Base-by-base conservation (phyloP, 352 stramenopile species). In the Phytophthora fragariae region DNA sequence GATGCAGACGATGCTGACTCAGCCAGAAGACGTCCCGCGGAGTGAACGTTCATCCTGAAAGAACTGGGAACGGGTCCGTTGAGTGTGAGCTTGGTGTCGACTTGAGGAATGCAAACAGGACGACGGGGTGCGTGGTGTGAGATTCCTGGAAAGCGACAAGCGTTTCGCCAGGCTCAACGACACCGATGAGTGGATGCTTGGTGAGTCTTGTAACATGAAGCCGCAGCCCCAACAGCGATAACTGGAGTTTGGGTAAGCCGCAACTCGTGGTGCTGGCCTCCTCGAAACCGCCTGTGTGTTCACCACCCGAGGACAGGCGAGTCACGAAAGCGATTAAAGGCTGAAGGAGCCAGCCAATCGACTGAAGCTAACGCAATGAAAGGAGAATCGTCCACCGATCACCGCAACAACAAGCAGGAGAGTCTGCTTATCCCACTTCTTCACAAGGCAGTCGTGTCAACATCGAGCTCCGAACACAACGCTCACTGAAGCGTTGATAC, bases 41-140 rank as follows among this genome's bases (percentile, higher is more conserved):
- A 4, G 29, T 8, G 29, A 49, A 17, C 33, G 21, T 27, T 62
- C 35, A 65, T 65, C 17, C 3, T 19, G n/a, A 12, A 29, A 52
- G 44, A 53, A 29, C 50, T 11, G 37, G 12, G 17, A 9, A 2
- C 29, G 39, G 5, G 19, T 60, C 35, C 10, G 41, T 63, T 69
- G 56, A 54, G 4, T 55, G 66, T 33, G 53, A n/a, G 8, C 65
- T 68, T 65, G 8, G 31, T 50, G 37, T 62, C 50, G 46, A 74
- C n/a, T 75, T 74, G 27, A 59, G 8, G 15, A 77, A 63, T 77
- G 65, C 59, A 70, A 68, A 61, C 21, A 31, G 53, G 44, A 50
- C 21, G 49, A 50, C 58, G 8, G 12, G 53, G 39, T 46, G 37
- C 27, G 33, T 14, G 31, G 49, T 50, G 44, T 6, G 37, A 56